Evolutionary conservation across 306 rosid genomes (phyloP).

Genomic region (Rosa chinensis): DNA sequence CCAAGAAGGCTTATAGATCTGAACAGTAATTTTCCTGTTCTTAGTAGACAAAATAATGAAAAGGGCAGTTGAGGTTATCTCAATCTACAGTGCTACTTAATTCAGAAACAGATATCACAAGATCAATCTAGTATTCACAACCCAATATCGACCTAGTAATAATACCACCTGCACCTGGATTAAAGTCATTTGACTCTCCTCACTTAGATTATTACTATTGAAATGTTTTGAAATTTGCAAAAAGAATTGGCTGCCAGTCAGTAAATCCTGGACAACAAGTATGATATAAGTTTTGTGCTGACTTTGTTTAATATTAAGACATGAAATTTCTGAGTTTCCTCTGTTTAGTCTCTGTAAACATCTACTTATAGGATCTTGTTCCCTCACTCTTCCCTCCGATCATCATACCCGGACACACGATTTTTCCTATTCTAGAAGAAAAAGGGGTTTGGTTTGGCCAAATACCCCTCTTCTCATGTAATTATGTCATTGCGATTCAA

Average conservation of each 20-base stretch:
- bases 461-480: constrained; percentile 42
- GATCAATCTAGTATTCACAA: neutral
- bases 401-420: too few relatives aligned
- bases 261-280: neutral
- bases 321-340: neutral
- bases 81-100: neutral
- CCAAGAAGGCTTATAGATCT: neutral
- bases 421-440: neutral
- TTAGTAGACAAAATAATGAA: neutral
- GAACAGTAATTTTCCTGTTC: neutral
- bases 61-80: neutral
- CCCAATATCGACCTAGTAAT: neutral
- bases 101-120: neutral
- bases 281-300: neutral
- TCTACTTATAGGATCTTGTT: neutral
- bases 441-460: constrained; percentile 55
- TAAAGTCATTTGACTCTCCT: neutral
- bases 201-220: neutral
- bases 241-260: neutral
- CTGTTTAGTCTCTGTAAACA: neutral
- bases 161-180: neutral
- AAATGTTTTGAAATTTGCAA: neutral
- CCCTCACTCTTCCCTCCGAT: neutral
- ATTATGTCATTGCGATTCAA: neutral
- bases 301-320: neutral